These are phyloP conservation scores for Petasospora rhodanensis DNA, from an alignment of 1,139 yeast species.

Conservation along the genomic window DNA sequence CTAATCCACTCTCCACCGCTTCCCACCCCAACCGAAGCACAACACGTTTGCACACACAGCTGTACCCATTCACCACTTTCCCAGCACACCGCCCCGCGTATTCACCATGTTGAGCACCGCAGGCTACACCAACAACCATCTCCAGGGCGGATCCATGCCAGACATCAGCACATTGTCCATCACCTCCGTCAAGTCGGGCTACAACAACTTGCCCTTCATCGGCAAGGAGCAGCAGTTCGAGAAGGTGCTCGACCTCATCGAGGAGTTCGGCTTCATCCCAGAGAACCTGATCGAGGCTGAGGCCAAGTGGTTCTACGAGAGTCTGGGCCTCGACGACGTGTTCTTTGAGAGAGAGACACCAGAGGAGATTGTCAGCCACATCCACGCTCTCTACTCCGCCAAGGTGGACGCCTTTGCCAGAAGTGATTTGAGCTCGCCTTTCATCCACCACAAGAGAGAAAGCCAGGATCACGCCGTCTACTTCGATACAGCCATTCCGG, in stretches of 20 bases:
- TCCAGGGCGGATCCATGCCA: conserved; percentile 21
- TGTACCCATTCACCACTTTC: not conserved
- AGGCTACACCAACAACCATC: conserved; percentile 2
- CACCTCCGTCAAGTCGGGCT: conserved; percentile 47
- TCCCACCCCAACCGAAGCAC: not conserved
- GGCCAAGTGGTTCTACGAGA: conserved; percentile 84
- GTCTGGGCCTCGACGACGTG: conserved; percentile 86
- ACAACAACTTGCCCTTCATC: conserved; percentile 68
- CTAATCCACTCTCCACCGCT: not conserved
- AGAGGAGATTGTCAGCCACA: conserved; percentile 74
- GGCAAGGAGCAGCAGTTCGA: conserved; percentile 82
- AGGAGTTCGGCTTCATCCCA: conserved; percentile 84
- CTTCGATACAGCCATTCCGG: conserved; percentile 57
- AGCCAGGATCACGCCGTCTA: conserved; percentile 86
- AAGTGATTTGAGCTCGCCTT: conserved; percentile 45
- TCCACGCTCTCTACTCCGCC: conserved; percentile 85
- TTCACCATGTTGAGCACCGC: conserved; percentile 4
- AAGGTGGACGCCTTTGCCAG: conserved; percentile 83
- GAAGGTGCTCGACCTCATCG: conserved; percentile 76
- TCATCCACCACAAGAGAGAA: conserved; percentile 67
- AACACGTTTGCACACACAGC: not conserved
- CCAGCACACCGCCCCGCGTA: not conserved
- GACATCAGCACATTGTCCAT: conserved; percentile 36
- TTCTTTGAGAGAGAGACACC: conserved; percentile 86
- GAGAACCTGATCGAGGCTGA: conserved; percentile 81